Conservation (phyloP, 345 rosid species). For the Hibiscus mutabilis region DNA sequence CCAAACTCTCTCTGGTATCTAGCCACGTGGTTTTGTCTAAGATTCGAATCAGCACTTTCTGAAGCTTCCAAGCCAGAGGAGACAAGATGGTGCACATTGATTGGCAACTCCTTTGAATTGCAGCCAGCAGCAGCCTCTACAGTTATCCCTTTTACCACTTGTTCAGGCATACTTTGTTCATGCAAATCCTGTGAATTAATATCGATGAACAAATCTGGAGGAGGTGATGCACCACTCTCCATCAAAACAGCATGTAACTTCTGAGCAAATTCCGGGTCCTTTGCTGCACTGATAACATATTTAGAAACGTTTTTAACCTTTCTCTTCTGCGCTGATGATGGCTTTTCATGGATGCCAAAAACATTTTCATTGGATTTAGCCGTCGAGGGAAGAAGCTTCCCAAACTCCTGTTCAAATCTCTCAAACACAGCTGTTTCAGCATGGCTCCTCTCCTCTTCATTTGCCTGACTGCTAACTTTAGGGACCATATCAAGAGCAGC, state of each 20-base stretch:
- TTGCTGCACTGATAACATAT: conserved; percentile 84
- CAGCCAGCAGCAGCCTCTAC: conserved; percentile 21
- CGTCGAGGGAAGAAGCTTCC: conserved; percentile 48
- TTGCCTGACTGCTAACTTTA: conserved; percentile 32
- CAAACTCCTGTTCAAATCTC: conserved; percentile 64
- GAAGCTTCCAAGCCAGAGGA: conserved; percentile 13
- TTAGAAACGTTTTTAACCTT: conserved; percentile 82
- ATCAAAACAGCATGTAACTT: conserved; percentile 80
- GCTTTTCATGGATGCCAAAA: conserved; percentile 35
- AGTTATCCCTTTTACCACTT: conserved; percentile 23
- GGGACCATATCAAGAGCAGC: conserved; percentile 18
- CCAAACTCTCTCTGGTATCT: conserved; percentile 38
- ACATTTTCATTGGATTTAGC: conserved; percentile 35
- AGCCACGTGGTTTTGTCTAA: conserved; percentile 22
- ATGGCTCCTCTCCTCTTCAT: conserved; percentile 25
- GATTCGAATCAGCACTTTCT: conserved; percentile 17
- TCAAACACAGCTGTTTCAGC: conserved; percentile 44
- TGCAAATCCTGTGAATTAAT: conserved; percentile 41
- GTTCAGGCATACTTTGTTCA: conserved; percentile 33
- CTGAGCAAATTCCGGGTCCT: conserved; percentile 86
- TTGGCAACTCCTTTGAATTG: conserved; percentile 23
- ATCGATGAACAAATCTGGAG: conserved; percentile 69
- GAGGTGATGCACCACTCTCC: conserved; percentile 91
- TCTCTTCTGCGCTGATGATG: conserved; percentile 59
- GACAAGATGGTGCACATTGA: conserved; percentile 21